These are phyloP conservation scores for Moesziomyces sp. DNA, from an alignment of 1,284 basidiomycete species.

Conservation along the genomic window DNA sequence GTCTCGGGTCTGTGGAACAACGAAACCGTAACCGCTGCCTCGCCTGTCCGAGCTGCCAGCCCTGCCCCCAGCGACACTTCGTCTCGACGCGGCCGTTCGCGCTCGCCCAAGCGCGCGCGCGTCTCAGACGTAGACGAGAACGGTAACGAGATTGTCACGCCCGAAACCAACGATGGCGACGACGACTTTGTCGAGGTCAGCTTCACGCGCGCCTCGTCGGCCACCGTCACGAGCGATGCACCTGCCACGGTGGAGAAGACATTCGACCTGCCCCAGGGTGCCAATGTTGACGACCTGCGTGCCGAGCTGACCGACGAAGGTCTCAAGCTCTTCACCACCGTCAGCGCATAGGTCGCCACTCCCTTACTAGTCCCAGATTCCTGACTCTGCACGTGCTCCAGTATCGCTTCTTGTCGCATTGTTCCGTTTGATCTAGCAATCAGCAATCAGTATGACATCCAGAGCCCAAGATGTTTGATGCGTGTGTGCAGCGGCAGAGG, in stretches of 20 bases:
- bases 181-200: constrained; percentile 49
- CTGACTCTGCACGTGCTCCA: constrained; percentile 5
- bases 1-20: constrained; percentile 51
- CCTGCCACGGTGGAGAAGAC: constrained; percentile 25
- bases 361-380: background rate
- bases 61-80: constrained; percentile 37
- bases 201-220: constrained; percentile 18
- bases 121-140: constrained; percentile 53
- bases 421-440: background rate
- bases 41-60: constrained; percentile 26
- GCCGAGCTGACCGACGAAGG: constrained; percentile 45
- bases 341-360: constrained; percentile 14
- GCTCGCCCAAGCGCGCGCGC: constrained; percentile 48
- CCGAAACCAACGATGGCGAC: constrained; percentile 22
- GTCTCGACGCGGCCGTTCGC: constrained; percentile 38
- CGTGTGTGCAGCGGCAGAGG: background rate
- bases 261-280: constrained; percentile 36
- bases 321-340: constrained; percentile 46
- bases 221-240: background rate
- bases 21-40: constrained; percentile 6
- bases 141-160: constrained; percentile 44
- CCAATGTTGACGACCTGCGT: constrained; percentile 35
- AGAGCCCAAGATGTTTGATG: background rate
- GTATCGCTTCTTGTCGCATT: constrained; percentile 1
- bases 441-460: background rate